A percentile compares a stretch with the other conserved stretches of the same genome.
Evolutionary conservation across 805 yeast species (phyloP).

Genomic region (Candida tammaniensis): DNA sequence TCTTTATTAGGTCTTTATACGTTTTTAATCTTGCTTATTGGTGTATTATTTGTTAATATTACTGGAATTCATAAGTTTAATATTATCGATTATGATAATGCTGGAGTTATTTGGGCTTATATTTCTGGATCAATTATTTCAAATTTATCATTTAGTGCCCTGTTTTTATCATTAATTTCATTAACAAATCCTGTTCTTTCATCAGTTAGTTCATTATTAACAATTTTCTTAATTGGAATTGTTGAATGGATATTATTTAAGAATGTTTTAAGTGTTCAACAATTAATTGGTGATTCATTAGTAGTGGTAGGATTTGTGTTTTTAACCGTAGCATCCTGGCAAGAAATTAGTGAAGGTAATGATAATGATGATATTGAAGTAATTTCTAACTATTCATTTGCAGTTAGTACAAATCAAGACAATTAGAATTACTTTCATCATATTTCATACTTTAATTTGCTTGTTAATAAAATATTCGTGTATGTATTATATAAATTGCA

Average conservation of each 20-base stretch:
- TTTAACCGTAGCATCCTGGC: constrained; percentile 65
- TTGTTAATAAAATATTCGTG: too few species aligned
- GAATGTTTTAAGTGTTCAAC: constrained; percentile 50
- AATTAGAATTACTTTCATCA: too few species aligned
- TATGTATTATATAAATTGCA: too few species aligned
- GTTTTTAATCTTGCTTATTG: constrained; percentile 44
- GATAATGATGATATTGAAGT: constrained; percentile 41
- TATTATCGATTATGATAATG: constrained; percentile 42
- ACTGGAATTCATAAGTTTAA: constrained; percentile 57
- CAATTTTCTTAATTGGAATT: constrained; percentile 76
- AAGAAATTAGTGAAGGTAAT: constrained; percentile 52
- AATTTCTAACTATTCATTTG: constrained; percentile 41
- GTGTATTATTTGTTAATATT: constrained; percentile 47
- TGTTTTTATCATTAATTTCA: constrained; percentile 76
- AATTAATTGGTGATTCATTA: constrained; percentile 65
- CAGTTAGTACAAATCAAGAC: constrained; percentile 25
- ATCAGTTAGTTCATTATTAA: constrained; percentile 63
- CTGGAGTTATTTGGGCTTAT: constrained; percentile 40
- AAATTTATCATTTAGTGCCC: constrained; percentile 66
- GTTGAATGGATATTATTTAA: constrained; percentile 72
- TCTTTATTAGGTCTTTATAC: constrained; percentile 64
- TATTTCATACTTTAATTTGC: too few species aligned
- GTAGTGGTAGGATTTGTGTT: constrained; percentile 69
- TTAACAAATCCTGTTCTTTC: constrained; percentile 83
- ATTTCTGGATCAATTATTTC: constrained; percentile 54